phyloP scores from a whole-genome alignment of 768 basidiomycete species.

The Leccinum variicolor region DNA sequence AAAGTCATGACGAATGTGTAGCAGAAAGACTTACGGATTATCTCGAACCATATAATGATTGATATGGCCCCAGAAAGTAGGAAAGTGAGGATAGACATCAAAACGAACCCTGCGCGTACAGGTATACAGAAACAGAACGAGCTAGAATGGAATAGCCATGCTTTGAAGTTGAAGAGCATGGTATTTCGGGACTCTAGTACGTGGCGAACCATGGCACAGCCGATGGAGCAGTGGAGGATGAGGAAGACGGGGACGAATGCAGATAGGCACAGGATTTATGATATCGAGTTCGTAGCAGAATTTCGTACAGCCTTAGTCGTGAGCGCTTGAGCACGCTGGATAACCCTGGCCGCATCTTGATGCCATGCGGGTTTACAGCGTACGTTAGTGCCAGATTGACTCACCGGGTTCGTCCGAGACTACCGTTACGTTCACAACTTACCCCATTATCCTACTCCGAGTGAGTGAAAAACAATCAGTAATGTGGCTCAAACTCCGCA shows the following conservation, averaged over 20 bases:
- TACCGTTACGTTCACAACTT: too few species aligned
- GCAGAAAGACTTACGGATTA: constrained; percentile 44
- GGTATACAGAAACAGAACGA: constrained; percentile 64
- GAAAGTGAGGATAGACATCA: constrained; percentile 52
- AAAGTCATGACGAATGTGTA: neutral
- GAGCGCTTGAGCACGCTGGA: neutral
- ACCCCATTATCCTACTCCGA: neutral
- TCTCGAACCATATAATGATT: constrained; percentile 58
- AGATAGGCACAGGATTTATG: neutral
- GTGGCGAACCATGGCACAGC: neutral
- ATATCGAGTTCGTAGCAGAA: neutral
- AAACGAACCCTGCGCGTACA: constrained; percentile 56
- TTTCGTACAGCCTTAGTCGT: constrained; percentile 1
- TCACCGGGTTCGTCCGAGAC: too few species aligned
- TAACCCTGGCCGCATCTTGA: neutral
- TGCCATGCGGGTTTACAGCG: neutral
- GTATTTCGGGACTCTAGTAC: neutral
- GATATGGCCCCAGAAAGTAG: constrained; percentile 52
- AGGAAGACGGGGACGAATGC: neutral
- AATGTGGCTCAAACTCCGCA: neutral
- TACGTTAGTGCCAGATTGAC: too few species aligned
- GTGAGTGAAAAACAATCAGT: neutral
- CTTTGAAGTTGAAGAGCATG: constrained; percentile 44
- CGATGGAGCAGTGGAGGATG: neutral
- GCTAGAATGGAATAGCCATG: constrained; percentile 46